Percentiles rank a stretch among this genome's conserved stretches.
Evolutionary conservation across 192 early-diverging fungal genomes (phyloP).

Genomic region (Coemansia sp.): DNA sequence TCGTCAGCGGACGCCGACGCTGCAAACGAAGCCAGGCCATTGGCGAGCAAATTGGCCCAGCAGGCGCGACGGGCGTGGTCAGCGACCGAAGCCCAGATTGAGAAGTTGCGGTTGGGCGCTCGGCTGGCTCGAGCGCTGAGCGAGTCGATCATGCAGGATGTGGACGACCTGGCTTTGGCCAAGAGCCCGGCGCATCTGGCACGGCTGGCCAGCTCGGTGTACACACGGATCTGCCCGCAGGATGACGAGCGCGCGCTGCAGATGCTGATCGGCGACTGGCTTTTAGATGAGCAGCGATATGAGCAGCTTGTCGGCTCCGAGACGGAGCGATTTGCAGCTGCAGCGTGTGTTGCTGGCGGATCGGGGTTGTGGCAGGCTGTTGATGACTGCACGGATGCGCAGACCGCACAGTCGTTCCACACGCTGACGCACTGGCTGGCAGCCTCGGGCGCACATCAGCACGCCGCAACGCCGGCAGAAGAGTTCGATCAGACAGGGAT

Average conservation of each 20-base stretch:
- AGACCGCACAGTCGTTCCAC: slow-evolving; percentile 17
- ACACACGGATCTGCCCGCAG: slow-evolving; percentile 22
- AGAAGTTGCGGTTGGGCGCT: slow-evolving; percentile 5
- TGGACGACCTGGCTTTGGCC: slow-evolving; percentile 8
- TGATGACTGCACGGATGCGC: background rate
- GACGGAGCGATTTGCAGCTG: background rate
- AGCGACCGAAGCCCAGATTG: slow-evolving; percentile 29
- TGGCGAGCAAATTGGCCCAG: slow-evolving; percentile 5
- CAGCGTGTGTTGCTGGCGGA: slow-evolving; percentile 10
- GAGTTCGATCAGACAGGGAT: slow-evolving; percentile 22
- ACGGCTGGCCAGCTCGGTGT: slow-evolving; percentile 25
- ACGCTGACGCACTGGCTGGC: slow-evolving; percentile 35
- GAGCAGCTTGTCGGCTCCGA: background rate
- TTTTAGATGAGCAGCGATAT: slow-evolving; percentile 5
- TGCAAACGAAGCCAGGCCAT: background rate
- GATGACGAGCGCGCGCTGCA: slow-evolving; percentile 5
- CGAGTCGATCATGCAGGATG: slow-evolving; percentile 14
- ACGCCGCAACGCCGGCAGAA: no score
- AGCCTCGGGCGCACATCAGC: background rate
- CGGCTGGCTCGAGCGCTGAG: slow-evolving; percentile 30
- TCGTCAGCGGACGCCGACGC: background rate
- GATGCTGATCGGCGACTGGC: slow-evolving; percentile 20
- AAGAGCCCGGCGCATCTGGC: slow-evolving; percentile 30
- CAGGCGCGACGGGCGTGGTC: slow-evolving; percentile 30
- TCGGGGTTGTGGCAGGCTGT: slow-evolving; percentile 28